Evolutionary conservation across 306 rosid species (phyloP), one percentile per base, ranked within the genome.

Genomic region (Rosa chinensis): DNA sequence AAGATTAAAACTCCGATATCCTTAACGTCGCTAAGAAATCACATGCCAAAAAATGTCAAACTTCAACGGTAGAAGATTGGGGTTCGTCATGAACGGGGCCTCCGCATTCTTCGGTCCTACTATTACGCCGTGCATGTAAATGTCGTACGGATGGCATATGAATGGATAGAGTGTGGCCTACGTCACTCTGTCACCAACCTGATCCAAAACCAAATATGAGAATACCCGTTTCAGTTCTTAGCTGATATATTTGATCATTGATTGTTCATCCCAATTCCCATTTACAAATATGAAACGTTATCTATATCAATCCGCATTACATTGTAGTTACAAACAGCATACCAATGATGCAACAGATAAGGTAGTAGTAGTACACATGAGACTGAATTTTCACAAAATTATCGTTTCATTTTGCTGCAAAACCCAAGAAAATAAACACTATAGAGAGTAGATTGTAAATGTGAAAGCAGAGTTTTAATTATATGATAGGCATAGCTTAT

Each of bases 41-140:
- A 32, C 37, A 32, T 32, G 37, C 37, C 3, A 20, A 14, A 63
- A 28, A 59, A 63, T 32, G 21, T 63, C 11, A 32, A 32, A 32
- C 10, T 62, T 62, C 13, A 58, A 21, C 35, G 35, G 64, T 9
- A 58, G 64, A 58, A 14, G 68, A 32, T 28, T 1, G 66, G 17
- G 32, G 35, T 59, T 23, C 66, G 39, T 61, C 10, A 63, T 12
- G 66, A 13, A 25, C 14, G 78, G 87, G 78, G 18, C 81, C 90
- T 53, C 89, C 89, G 90, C 92, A 85, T 86, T 89, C 52, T 83
- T 10, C 89, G 93, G 79, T 80, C 90, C 94, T 80, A 87, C 89
- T 83, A 89, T 88, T 70, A 76, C 93, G 92, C 68, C 90, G 88
- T 87, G 87, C 89, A 64, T 86, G 78, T 32, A 32, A 13, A 12